Evolutionary conservation across 768 basidiomycete genomes (phyloP), one percentile per base, ranked within the genome.

Genomic region (Boletus speciosus): DNA sequence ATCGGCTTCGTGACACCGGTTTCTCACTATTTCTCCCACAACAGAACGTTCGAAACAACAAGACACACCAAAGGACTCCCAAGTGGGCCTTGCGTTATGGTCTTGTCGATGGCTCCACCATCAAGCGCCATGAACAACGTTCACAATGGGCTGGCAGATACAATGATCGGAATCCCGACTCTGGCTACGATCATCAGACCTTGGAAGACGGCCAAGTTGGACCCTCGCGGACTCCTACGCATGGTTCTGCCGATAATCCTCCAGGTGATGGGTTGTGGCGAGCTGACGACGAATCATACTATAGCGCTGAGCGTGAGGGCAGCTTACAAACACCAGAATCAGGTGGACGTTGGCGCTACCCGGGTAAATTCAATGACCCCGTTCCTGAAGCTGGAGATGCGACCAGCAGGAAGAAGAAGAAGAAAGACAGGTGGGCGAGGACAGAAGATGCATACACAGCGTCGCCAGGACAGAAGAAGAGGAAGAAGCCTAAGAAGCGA

Each of bases 11-110:
- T 29, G 7, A 44, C 21, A 37, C 45, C 47, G 7, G 38, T 44
- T 48, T 40, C 43, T 54, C 16, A 60, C 52, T 29, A 58, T 45
- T 43, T 61, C 36, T 36, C 54, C 10, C 19, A 36, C 6, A 50
- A 21, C 67, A 98, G 86, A 97, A 97, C 72, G 85, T 98, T 60
- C 80, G 95, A 52, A 98, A 97, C 75, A 98, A 98, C 78, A 92
- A 95, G 78, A 95, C 84, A 62, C 82, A 90, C 67, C 78, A 80
- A 14, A 85, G 95, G 41, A 97, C 95, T n/a, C 95, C 95, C 19
- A 95, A 97, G 72, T 98, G 95, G 95, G 88, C 87, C 0, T 78
- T 90, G 71, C 82, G 87, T 58, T 92, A 92, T 69, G 95, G 95
- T 37, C 88, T 98, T 42, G 84, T 98, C 58, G 84, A 93, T 68